Evolutionary conservation across 331 rosid species (phyloP).

Genomic region (Phaseolus coccineus): DNA sequence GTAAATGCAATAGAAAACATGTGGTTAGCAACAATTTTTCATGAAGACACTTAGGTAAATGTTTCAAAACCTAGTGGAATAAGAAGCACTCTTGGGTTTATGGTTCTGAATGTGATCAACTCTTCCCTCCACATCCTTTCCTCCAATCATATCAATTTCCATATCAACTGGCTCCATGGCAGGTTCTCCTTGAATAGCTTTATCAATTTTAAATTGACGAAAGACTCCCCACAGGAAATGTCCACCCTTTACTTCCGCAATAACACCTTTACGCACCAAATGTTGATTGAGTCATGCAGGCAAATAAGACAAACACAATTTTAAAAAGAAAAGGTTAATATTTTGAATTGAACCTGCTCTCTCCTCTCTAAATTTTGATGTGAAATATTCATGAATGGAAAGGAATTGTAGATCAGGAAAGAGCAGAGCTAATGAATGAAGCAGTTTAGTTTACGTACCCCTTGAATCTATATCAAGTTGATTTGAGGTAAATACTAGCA

Average conservation of each 20-base stretch:
- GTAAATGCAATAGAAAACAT: too few relatives aligned
- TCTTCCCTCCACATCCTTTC: conserved; percentile 48
- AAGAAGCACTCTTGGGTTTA: conserved; percentile 15
- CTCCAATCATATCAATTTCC: conserved; percentile 70
- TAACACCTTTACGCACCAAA: conserved; percentile 47
- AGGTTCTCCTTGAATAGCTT: conserved; percentile 16
- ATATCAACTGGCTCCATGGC: conserved; percentile 46
- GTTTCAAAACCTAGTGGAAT: conserved; percentile 47
- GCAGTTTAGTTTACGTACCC: conserved; percentile 49
- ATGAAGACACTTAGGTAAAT: not conserved
- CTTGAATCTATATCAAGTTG: conserved; percentile 55
- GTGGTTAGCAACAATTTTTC: too few relatives aligned
- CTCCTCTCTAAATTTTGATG: conserved; percentile 8
- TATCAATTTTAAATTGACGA: conserved; percentile 26
- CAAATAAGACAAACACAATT: not conserved
- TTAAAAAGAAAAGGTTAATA: too few relatives aligned
- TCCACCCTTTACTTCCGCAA: conserved; percentile 43
- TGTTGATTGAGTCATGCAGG: not conserved
- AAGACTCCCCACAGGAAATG: conserved; percentile 72
- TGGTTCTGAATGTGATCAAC: conserved; percentile 40
- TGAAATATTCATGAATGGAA: not conserved
- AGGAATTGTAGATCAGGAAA: not conserved
- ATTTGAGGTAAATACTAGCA: conserved; percentile 69
- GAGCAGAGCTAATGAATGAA: conserved; percentile 4
- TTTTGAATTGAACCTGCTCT: too few relatives aligned